Base-by-base conservation (phyloP, 2,329 filamentous ascomycete genomes). In the Ophiosphaerella korrae region DNA sequence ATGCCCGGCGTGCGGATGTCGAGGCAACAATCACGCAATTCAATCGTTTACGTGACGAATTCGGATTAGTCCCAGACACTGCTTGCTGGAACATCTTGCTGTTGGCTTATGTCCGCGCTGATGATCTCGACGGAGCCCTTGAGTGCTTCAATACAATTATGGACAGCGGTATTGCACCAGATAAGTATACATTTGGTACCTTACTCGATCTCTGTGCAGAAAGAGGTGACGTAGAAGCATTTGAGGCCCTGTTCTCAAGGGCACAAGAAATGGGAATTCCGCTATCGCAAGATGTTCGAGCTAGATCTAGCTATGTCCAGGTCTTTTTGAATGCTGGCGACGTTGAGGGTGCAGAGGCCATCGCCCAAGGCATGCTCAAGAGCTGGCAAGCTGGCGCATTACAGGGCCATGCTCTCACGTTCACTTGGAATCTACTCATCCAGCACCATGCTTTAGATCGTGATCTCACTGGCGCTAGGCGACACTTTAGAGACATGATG, bases 381-480 rank as follows among this genome's bases (percentile, higher is more conserved):
- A 81, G 58, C 38, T 64, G 66, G 52, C 54, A 56, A 45, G 45
- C 55, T 24, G 70, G 67, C 16, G 58, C 52, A 3, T 68, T 84
- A 1, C 68, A 78, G 14, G 80, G 84, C 1, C 35, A 64, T 24
- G 76, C 80, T 1, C 76, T 82, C 18, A 86, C 86, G 2, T 77
- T 80, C 29, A 84, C 91, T 66, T 97, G 90, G 89, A 96, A 97
- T 66, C 80, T 84, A 45, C 75, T 97, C 29, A 77, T 97, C 4
- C 80, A 82, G 48, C 84, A 88, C 53, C 82, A 91, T 68, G 89
- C 89, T 6, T 76, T 84, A 48, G 80, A 82, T 6, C 82, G 87
- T 48, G 81, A 88, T 53, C 63, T 86, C 24, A 68, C 77, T 18
- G 77, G 77, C n/a, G 77, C 82, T 13, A 78, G 82, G 56, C 76